Evolutionary conservation across 768 basidiomycete species (phyloP).

Genomic region (Tylopilus vinaceipallidus): DNA sequence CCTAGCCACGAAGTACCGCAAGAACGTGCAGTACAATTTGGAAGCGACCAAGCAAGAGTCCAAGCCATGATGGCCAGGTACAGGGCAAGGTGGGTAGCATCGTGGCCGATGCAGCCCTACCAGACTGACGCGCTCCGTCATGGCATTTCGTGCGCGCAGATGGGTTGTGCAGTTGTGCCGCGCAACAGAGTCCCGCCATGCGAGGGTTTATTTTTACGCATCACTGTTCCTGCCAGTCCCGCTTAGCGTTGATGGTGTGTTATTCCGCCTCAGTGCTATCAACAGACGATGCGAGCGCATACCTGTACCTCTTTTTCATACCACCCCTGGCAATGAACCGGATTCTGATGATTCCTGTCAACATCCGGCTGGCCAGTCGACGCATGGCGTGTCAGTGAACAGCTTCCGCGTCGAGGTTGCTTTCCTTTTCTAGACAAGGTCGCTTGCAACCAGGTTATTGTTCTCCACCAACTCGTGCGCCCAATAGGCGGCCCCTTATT

Average conservation of each 20-base stretch:
- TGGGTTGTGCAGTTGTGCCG: no score
- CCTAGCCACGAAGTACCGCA: constrained; percentile 81
- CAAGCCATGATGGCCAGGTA: background rate
- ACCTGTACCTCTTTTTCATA: background rate
- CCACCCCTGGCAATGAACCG: no score
- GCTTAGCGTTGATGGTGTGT: background rate
- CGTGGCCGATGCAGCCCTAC: no score
- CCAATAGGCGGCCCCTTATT: constrained; percentile 15
- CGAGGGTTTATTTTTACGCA: background rate
- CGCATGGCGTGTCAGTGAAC: no score
- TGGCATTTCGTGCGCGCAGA: no score
- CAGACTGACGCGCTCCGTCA: no score
- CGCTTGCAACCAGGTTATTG: constrained; percentile 6
- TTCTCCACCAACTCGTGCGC: background rate
- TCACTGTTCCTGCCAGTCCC: no score
- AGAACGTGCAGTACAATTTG: constrained; percentile 92
- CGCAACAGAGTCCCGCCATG: no score
- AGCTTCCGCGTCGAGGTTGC: background rate
- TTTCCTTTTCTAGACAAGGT: constrained; percentile 31
- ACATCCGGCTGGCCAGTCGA: no score
- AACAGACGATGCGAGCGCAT: background rate
- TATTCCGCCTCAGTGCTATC: no score
- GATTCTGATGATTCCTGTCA: no score
- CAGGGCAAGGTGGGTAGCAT: no score
- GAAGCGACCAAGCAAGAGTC: constrained; percentile 56